Base-by-base conservation (phyloP, 129 eudicot genomes). In the Centrapalus pauciflorus region DNA sequence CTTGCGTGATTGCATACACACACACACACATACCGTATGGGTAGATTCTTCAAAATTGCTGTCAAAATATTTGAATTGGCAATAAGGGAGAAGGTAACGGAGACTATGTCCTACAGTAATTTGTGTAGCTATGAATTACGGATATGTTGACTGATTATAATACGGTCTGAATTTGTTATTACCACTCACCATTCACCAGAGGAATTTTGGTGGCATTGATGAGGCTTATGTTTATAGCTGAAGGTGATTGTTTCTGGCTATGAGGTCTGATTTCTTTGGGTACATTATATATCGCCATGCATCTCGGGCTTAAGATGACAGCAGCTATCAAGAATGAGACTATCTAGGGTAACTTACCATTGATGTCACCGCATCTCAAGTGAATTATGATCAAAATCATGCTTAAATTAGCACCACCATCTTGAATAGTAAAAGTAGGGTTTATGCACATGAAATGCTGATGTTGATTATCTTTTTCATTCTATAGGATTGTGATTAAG, bases 1-100 rank as follows among this genome's bases (percentile, higher is more conserved):
- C 4, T 70, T 57, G 30, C 20, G 19, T 41, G 75, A 70, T 58
- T 40, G 66, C 66, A 17, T 70, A 37, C 8, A 14, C 40, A n/a
- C n/a, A n/a, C n/a, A n/a, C n/a, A n/a, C n/a, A n/a, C 8, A 55
- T n/a, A 28, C 28, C 8, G 9, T 67, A 19, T 8, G 40, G n/a
- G 33, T 38, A n/a, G 55, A 41, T 64, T 41, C 25, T 41, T 64
- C 50, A 26, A 63, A 26, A 24, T 4, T 68, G 24, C 11, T 54
- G 73, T 68, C 38, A 9, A 14, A 48, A 21, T 50, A 32, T 45
- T 67, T 67, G 13, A 66, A 50, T 20, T 65, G 58, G 43, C 4
- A 2, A 9, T 28, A 17, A 16, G 37, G 29, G 57, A 17, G 25
- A 29, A 27, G n/a, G 67, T 2, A 2, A 28, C 26, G 57, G 54